Base-by-base conservation (phyloP, 176 grass and related monocot genomes). In the Juncus inflexus region DNA sequence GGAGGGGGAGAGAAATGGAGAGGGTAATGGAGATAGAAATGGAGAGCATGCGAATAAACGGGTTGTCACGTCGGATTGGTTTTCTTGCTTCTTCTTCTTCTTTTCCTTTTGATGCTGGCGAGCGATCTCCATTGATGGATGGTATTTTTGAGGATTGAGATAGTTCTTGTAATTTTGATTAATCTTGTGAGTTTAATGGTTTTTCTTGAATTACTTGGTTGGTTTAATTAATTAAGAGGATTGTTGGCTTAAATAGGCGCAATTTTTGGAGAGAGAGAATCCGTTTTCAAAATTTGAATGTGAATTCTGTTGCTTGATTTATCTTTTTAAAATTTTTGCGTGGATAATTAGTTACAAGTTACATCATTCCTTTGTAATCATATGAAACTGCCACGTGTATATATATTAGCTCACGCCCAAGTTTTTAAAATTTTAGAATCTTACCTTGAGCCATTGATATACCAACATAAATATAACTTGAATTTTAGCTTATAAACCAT, bases 71-170 rank as follows among this genome's bases (percentile, higher is more conserved):
- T 54, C 49, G 28, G 35, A 35, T 67, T 43, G 37, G 61, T 52
- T 36, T 6, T 67, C 43, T 67, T 67, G 43, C 36, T 65, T n/a
- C 35, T 61, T 39, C 19, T 42, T 39, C 7, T 13, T 63, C 41
- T 13, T 42, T 37, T 63, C 38, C 39, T 15, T 47, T 47, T 47
- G 19, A 28, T 28, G 43, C 43, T 63, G 14, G 39, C 10, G 37
- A 43, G 41, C 42, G 9, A 42, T 42, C 4, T 53, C 64, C 65
- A 67, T 67, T 3, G 28, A 50, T 54, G 65, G 28, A 53, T 67
- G 47, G 65, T 19, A 38, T 67, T 15, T 12, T 67, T 11, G 52
- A 54, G 63, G 45, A 37, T 53, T 35, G 13, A 6, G 50, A 49
- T 28, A n/a, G 63, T 28, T 28, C 19, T 28, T 28, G 19, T 28